Base-by-base conservation (phyloP, 2,329 filamentous ascomycete species). In the Beauveria rudraprayagi region DNA sequence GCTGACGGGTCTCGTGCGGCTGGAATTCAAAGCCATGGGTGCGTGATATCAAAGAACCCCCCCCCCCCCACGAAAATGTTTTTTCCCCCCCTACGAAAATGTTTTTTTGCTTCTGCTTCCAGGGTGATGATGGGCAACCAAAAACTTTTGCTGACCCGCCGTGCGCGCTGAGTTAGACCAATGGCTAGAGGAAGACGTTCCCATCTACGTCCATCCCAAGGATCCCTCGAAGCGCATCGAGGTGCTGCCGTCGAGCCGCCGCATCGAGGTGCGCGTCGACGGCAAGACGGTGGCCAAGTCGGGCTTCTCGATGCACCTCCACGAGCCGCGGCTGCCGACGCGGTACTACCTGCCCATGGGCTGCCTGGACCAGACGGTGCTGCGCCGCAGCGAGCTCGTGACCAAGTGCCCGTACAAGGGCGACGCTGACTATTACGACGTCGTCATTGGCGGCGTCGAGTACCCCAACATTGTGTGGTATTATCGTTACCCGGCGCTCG, bases 371-470 rank as follows among this genome's bases (percentile, higher is more conserved):
- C 71, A 70, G 44, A 66, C 70, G 3, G 65, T 78, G 7, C 71
- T 88, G 10, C 70, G 71, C 0, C 75, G 76, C 7, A 87, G 83
- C 65, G 68, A 73, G 1, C 82, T 80, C 0, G 70, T 68, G n/a
- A 86, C 83, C 0, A 72, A 75, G 57, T 89, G 86, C 69, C 86
- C 87, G 2, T 89, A 89, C 66, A 89, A 89, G 68, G 86, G 86
- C 1, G 77, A 81, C 59, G 86, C 86, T 0, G 77, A 82, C 60
- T 89, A 88, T 63, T 87, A 86, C 64, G 66, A 83, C 60, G 72
- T 87, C 0, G 75, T 77, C 0, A 65, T 85, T 0, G 70, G 76
- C 5, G 79, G 74, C 0, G 70, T 76, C 24, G 67, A 72, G 60
- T 71, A 75, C 37, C 73, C 77, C 64, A 79, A 88, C 66, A 59